A percentile compares a stretch with the other conserved stretches of the same genome.
These are phyloP conservation scores for Leccinum pellstonianum DNA, from an alignment of 768 basidiomycete species.

Conservation along the genomic window DNA sequence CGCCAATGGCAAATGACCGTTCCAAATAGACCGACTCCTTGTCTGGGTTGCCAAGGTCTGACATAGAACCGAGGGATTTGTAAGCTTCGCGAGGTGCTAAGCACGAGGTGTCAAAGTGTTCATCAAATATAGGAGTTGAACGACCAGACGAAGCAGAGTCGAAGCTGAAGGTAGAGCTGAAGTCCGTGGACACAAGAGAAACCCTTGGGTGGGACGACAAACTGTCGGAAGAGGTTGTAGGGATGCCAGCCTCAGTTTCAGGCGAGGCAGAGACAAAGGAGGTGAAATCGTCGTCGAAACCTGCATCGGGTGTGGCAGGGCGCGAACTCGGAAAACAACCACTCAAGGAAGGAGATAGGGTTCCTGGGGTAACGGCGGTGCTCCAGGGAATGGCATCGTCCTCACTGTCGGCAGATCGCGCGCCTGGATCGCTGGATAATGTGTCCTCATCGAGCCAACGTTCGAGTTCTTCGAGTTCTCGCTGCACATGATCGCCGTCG, in stretches of 20 bases:
- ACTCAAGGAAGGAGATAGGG: conserved; percentile 25
- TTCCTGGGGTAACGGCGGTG: conserved; percentile 33
- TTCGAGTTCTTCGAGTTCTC: conserved; percentile 59
- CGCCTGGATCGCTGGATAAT: conserved; percentile 17
- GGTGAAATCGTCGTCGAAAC: conserved; percentile 81
- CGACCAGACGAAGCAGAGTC: conserved; percentile 19
- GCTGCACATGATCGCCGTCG: conserved; percentile 38
- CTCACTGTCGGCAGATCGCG: conserved; percentile 15
- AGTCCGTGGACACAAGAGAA: conserved; percentile 18
- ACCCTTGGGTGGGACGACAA: conserved; percentile 1
- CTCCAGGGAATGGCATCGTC: conserved; percentile 41
- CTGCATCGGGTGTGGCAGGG: conserved; percentile 36
- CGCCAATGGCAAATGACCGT: conserved; percentile 1
- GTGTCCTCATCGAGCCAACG: conserved; percentile 56
- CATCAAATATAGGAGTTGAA: conserved; percentile 28
- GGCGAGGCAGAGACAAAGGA: conserved; percentile 66
- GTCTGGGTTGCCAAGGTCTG: conserved; percentile 53
- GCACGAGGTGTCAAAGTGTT: conserved; percentile 17
- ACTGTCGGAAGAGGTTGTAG: background rate
- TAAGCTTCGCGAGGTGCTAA: conserved; percentile 37
- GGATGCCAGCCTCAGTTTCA: conserved; percentile 5
- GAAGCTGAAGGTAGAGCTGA: conserved; percentile 32
- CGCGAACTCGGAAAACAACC: conserved; percentile 21
- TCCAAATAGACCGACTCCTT: conserved; percentile 27
- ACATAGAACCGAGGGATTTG: conserved; percentile 55